A percentile compares a stretch with the other conserved stretches of the same genome.
Evolutionary conservation across 129 eudicot genomes (phyloP).

Genomic region (Centrapalus pauciflorus): DNA sequence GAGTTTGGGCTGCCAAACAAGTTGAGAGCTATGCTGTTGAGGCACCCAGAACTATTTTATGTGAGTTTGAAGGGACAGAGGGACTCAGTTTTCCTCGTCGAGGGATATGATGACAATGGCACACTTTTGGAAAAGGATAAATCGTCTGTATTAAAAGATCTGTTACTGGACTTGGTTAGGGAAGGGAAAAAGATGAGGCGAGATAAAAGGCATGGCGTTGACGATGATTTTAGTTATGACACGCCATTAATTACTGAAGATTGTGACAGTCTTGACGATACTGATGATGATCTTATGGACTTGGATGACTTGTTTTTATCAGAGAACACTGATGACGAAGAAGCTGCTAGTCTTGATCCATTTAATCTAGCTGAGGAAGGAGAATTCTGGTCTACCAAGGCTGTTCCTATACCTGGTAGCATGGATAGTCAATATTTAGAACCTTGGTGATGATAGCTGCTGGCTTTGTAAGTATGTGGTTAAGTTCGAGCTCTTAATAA

Average conservation of each 20-base stretch:
- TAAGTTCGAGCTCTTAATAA: neutral
- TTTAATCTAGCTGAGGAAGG: conserved; percentile 19
- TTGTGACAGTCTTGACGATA: conserved; percentile 31
- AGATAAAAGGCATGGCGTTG: conserved; percentile 36
- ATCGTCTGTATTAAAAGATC: conserved; percentile 32
- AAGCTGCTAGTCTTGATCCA: conserved; percentile 26
- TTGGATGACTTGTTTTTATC: conserved; percentile 58
- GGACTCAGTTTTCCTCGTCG: conserved; percentile 87
- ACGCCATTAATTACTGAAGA: conserved; percentile 22
- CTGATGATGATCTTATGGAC: conserved; percentile 39
- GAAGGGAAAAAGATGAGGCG: conserved; percentile 75
- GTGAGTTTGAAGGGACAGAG: conserved; percentile 82
- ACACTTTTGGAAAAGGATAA: conserved; percentile 61
- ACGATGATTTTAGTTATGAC: conserved; percentile 4
- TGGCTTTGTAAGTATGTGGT: neutral
- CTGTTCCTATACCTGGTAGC: conserved; percentile 5
- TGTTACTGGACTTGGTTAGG: conserved; percentile 52
- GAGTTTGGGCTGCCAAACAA: conserved; percentile 88
- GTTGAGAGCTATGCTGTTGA: conserved; percentile 74
- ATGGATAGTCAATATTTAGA: conserved; percentile 27
- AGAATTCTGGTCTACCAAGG: conserved; percentile 55
- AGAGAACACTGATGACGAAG: conserved; percentile 41
- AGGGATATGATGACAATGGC: conserved; percentile 73
- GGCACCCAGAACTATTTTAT: conserved; percentile 94
- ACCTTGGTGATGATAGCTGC: conserved; percentile 52